phyloP scores from a whole-genome alignment of 1,139 yeast genomes.

The Debaryomycetaceae sp. region DNA sequence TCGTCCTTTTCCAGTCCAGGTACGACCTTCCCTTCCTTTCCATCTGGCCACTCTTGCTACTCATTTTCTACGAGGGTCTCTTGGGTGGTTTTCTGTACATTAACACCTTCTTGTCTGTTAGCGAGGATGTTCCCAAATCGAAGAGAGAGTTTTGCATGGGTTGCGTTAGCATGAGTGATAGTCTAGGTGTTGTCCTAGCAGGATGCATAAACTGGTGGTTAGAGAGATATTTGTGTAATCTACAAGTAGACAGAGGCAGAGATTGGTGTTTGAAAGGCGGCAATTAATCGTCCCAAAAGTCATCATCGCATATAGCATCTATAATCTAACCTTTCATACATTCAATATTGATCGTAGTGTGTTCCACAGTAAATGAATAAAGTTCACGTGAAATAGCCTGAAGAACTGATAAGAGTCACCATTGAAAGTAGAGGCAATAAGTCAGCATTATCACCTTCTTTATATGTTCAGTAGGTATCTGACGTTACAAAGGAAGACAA shows the following conservation, averaged over 20 bases:
- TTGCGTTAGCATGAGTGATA: slow-evolving; percentile 89
- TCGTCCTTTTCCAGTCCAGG: slow-evolving; percentile 65
- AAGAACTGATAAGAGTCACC: neutral
- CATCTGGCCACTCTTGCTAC: slow-evolving; percentile 57
- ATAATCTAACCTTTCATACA: too few relatives aligned
- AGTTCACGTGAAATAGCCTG: neutral
- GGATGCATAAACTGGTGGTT: slow-evolving; percentile 72
- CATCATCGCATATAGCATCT: too few relatives aligned
- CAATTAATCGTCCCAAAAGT: too few relatives aligned
- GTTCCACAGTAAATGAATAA: neutral
- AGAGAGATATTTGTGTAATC: slow-evolving; percentile 68
- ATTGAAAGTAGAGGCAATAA: neutral
- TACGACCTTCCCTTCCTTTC: slow-evolving; percentile 50
- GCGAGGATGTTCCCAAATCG: slow-evolving; percentile 53
- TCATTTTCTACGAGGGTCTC: slow-evolving; percentile 82
- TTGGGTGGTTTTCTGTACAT: slow-evolving; percentile 90
- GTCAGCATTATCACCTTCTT: neutral
- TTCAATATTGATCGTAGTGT: too few relatives aligned
- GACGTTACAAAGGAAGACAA: neutral
- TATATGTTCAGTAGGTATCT: neutral
- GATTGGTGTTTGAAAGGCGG: slow-evolving; percentile 51
- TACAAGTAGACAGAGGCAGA: slow-evolving; percentile 62
- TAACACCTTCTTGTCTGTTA: slow-evolving; percentile 77
- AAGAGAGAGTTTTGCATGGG: slow-evolving; percentile 89
- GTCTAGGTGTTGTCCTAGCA: slow-evolving; percentile 81